Conservation (phyloP, 345 rosid species). For the Salix viminalis region DNA sequence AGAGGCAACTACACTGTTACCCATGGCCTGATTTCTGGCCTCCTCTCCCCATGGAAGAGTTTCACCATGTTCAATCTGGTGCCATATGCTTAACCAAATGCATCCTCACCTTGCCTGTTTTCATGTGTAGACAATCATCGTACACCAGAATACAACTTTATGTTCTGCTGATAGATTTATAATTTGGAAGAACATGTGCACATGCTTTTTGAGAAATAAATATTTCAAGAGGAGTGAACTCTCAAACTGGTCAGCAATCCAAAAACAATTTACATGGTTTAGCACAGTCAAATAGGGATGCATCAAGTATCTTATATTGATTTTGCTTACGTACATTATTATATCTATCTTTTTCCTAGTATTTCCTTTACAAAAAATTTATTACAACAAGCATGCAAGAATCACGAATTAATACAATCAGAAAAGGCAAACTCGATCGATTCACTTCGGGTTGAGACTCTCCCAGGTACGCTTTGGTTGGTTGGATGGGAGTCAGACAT, state of each 20-base stretch:
- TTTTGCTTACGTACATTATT: constrained; percentile 11
- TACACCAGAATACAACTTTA: not conserved
- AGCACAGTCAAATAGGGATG: not conserved
- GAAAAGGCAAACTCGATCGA: constrained; percentile 10
- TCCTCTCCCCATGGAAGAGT: too few species aligned
- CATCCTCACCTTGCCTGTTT: not conserved
- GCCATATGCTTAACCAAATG: not conserved
- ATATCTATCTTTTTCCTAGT: not conserved
- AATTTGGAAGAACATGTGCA: not conserved
- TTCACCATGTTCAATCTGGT: too few species aligned
- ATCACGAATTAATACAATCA: constrained; percentile 38
- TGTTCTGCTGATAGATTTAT: not conserved
- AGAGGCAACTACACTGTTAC: too few species aligned
- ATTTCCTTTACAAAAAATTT: constrained; percentile 33
- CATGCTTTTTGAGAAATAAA: not conserved
- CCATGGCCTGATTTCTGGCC: too few species aligned
- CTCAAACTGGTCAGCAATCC: not conserved
- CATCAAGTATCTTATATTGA: constrained; percentile 12
- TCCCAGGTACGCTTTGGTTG: not conserved
- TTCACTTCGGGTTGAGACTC: constrained; percentile 14
- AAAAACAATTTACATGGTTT: constrained; percentile 12
- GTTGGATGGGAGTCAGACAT: not conserved
- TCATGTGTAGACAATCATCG: not conserved
- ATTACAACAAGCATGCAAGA: constrained; percentile 39
- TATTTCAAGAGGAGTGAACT: not conserved